phyloP scores from a whole-genome alignment of 805 yeast genomes.

The Wickerhamomyces alni region DNA sequence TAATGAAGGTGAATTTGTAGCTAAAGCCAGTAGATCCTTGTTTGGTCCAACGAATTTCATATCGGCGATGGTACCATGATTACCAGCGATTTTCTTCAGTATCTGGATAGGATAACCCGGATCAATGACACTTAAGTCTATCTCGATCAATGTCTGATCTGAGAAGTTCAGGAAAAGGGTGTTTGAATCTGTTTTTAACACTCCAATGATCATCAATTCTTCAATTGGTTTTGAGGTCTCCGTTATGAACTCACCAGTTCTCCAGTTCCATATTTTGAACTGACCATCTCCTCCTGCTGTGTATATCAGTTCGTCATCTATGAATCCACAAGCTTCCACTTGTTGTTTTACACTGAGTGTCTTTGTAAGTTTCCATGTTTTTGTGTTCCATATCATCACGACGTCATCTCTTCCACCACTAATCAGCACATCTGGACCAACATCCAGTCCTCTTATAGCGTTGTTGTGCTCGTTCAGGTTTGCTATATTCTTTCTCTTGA shows the following conservation, averaged over 20 bases:
- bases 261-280: constrained; percentile 58
- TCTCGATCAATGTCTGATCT: constrained; percentile 73
- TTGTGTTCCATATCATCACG: constrained; percentile 51
- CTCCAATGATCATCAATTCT: constrained; percentile 66
- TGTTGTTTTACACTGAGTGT: constrained; percentile 72
- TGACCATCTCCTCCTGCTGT: constrained; percentile 74
- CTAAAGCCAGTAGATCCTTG: constrained; percentile 60
- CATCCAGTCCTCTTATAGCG: constrained; percentile 82
- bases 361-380: constrained; percentile 47
- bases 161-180: constrained; percentile 54
- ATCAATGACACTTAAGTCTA: constrained; percentile 30
- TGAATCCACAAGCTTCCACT: constrained; percentile 65
- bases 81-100: constrained; percentile 69
- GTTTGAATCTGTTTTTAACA: constrained; percentile 32
- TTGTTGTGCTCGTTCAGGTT: constrained; percentile 69
- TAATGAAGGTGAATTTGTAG: constrained; percentile 89
- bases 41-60: constrained; percentile 68
- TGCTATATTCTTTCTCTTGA: constrained; percentile 60
- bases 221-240: constrained; percentile 49
- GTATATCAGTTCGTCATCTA: constrained; percentile 74
- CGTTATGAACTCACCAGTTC: constrained; percentile 48
- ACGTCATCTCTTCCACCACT: constrained; percentile 91
- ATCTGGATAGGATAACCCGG: constrained; percentile 33
- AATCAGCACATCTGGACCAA: constrained; percentile 45
- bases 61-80: constrained; percentile 94